A percentile compares a stretch with the other conserved stretches of the same genome.
phyloP scores from a whole-genome alignment of 495 filamentous ascomycete species.

The Diplogelasinospora grovesii region DNA sequence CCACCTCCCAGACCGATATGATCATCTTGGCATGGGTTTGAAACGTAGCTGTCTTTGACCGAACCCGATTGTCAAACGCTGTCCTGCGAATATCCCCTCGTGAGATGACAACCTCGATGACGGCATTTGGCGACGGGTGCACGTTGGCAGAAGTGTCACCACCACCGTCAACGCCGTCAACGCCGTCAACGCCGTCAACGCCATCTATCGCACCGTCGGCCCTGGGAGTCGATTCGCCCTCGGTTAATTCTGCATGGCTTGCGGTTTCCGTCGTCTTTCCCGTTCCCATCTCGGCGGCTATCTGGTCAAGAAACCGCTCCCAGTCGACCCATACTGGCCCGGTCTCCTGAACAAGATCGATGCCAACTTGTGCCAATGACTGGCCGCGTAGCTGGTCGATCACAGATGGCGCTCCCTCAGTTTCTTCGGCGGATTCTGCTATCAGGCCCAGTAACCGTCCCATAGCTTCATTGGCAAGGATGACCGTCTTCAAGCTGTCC shows the following conservation, averaged over 20 bases:
- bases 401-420: constrained; percentile 22
- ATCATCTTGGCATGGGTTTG: constrained; percentile 59
- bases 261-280: constrained; percentile 9
- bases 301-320: constrained; percentile 47
- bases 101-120: constrained; percentile 52
- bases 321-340: constrained; percentile 46
- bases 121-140: constrained; percentile 38
- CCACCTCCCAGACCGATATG: constrained; percentile 56
- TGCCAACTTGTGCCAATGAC: constrained; percentile 51
- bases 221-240: constrained; percentile 14
- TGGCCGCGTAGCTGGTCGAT: constrained; percentile 48
- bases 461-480: constrained; percentile 68
- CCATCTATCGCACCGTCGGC: too few species aligned
- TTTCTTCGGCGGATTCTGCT: constrained; percentile 20
- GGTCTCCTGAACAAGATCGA: constrained; percentile 56
- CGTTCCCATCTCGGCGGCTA: constrained; percentile 40
- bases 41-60: constrained; percentile 25
- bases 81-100: constrained; percentile 22
- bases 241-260: too few species aligned
- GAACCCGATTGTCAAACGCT: constrained; percentile 15
- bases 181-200: constrained; percentile 8
- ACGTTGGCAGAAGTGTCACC: constrained; percentile 10
- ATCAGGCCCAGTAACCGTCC: constrained; percentile 51
- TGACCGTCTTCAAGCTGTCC: constrained; percentile 53
- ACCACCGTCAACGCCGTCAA: constrained; percentile 8